Percentiles rank a stretch among this genome's conserved stretches.
Conservation (phyloP, 192 early-diverging fungal genomes). For the Coemansia sp. region DNA sequence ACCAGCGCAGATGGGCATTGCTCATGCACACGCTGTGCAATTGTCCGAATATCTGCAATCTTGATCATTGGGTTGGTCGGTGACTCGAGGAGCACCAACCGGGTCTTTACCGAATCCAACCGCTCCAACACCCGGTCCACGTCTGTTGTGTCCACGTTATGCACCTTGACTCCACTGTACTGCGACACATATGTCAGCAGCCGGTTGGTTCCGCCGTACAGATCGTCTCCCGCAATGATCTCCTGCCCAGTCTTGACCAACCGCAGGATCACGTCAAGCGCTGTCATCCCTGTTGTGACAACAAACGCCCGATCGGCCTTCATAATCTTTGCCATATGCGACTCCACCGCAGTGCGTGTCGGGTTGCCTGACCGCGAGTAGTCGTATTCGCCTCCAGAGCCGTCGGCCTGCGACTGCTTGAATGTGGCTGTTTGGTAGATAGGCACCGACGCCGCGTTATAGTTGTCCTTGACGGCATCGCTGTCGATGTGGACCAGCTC, state of each 20-base stretch:
- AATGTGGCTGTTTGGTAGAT: slow-evolving; percentile 99
- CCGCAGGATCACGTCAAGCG: slow-evolving; percentile 87
- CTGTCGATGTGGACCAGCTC: slow-evolving; percentile 74
- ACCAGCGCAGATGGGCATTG: slow-evolving; percentile 78
- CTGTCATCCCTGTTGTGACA: slow-evolving; percentile 90
- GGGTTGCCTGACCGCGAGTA: slow-evolving; percentile 97
- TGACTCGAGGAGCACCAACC: slow-evolving; percentile 87
- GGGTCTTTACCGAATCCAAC: slow-evolving; percentile 73
- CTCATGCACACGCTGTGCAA: slow-evolving; percentile 69
- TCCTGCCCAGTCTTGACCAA: slow-evolving; percentile 85
- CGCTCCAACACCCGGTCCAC: slow-evolving; percentile 60
- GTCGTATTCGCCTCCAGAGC: slow-evolving; percentile 85
- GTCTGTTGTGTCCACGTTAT: slow-evolving; percentile 89
- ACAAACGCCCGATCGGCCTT: slow-evolving; percentile 79
- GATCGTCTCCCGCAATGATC: slow-evolving; percentile 92
- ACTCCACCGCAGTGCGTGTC: slow-evolving; percentile 89
- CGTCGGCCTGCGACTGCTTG: slow-evolving; percentile 79
- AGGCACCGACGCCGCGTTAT: slow-evolving; percentile 89
- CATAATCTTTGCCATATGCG: slow-evolving; percentile 95
- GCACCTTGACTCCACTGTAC: slow-evolving; percentile 77
- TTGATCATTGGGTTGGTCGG: slow-evolving; percentile 98
- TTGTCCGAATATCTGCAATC: slow-evolving; percentile 83
- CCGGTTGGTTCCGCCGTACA: slow-evolving; percentile 97
- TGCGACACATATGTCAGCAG: slow-evolving; percentile 81
- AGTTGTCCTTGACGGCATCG: slow-evolving; percentile 71